A percentile compares a stretch with the other conserved stretches of the same genome.
These are phyloP conservation scores for Alternaria gansuensis DNA, from an alignment of 2,329 filamentous ascomycete species.

Conservation along the genomic window DNA sequence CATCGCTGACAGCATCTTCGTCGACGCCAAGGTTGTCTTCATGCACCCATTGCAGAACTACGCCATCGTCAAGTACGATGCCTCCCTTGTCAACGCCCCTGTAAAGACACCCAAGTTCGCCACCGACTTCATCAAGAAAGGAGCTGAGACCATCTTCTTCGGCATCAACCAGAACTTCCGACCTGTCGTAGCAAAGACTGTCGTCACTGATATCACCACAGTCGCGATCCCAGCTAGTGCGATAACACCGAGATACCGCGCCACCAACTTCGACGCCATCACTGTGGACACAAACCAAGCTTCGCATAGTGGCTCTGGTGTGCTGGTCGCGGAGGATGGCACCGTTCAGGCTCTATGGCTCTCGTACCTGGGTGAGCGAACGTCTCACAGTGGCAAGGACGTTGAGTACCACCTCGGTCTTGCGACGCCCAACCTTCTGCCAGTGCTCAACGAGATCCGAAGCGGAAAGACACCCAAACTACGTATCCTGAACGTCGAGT, in stretches of 20 bases:
- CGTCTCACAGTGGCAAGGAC: conserved; percentile 79
- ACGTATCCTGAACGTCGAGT: conserved; percentile 91
- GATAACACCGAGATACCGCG: conserved; percentile 88
- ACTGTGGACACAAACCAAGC: conserved; percentile 94
- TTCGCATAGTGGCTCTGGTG: conserved; percentile 91
- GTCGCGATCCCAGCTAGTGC: conserved; percentile 95
- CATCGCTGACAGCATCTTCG: conserved; percentile 94
- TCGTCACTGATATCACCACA: conserved; percentile 95
- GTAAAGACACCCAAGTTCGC: conserved; percentile 89
- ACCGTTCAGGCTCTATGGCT: conserved; percentile 96
- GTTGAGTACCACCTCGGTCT: conserved; percentile 96
- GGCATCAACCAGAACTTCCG: conserved; percentile 97
- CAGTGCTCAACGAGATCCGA: conserved; percentile 87
- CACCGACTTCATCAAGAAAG: conserved; percentile 84
- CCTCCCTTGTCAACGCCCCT: conserved; percentile 88
- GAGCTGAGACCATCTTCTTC: conserved; percentile 93
- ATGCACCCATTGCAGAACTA: conserved; percentile 97
- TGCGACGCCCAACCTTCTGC: conserved; percentile 85
- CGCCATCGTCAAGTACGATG: conserved; percentile 93
- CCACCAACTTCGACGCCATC: conserved; percentile 95
- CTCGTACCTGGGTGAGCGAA: conserved; percentile 92
- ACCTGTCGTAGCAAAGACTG: conserved; percentile 91
- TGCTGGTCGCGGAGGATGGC: conserved; percentile 87
- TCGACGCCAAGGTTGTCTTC: conserved; percentile 93
- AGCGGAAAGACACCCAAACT: conserved; percentile 80